These are phyloP conservation scores for Citrullus mucosospermus DNA, from an alignment of 306 rosid genomes.

Conservation along the genomic window DNA sequence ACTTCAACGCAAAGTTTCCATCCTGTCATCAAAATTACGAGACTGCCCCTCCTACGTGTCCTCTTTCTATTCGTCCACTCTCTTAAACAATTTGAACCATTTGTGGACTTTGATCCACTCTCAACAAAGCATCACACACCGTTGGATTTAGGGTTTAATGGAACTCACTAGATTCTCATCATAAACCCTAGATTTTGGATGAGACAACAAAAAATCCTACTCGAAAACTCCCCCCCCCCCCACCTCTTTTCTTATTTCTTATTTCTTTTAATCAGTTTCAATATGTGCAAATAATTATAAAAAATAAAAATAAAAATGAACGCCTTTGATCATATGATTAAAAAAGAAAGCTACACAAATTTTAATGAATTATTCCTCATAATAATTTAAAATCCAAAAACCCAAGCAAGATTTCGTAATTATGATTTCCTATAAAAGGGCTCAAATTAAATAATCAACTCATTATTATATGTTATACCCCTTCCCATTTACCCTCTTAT, in stretches of 20 bases:
- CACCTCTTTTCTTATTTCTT: background rate
- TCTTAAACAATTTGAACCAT: background rate
- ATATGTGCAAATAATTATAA: background rate
- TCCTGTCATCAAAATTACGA: background rate
- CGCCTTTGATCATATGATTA: background rate
- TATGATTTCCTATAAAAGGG: background rate
- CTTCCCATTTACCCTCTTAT: too few relatives aligned
- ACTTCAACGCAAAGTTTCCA: background rate
- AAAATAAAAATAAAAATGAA: background rate
- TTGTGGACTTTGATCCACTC: background rate
- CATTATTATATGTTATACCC: background rate
- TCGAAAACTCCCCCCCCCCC: background rate
- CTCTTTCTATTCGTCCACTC: background rate
- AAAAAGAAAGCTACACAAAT: background rate
- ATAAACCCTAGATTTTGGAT: background rate
- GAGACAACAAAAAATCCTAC: background rate
- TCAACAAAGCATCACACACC: background rate
- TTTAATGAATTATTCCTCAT: background rate
- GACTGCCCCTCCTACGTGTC: background rate
- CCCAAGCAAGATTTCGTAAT: background rate
- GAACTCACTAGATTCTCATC: background rate
- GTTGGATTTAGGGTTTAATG: background rate
- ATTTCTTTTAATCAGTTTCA: background rate
- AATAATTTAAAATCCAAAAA: background rate
- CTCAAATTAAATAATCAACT: background rate